Evolutionary conservation across 371 early-diverging fungal species (phyloP), one percentile per base, ranked within the genome.

Genomic region (Fennellomyces sp.): DNA sequence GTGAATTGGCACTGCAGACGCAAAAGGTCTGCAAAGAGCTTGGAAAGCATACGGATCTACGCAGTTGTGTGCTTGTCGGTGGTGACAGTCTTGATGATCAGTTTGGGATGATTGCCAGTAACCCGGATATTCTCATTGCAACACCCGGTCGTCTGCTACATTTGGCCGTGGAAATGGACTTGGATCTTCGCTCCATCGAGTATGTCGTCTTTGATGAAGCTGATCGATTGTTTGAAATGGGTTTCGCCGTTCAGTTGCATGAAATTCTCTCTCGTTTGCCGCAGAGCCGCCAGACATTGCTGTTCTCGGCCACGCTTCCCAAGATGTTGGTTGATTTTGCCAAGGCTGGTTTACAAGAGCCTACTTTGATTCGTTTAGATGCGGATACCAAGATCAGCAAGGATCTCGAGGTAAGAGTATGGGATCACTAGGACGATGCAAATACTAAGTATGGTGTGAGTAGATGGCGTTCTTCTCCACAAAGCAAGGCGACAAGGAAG

Each of bases 131-230:
- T 58, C 74, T 99, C 55, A 89, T 99, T 59, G 99, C 97, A 5
- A 99, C 99, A 0, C 99, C 99, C 3, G 99, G 99, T 68, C 93
- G 99, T 73, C 76, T 99, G 50, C 81, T 95, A 65, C 96, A 99
- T 75, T 85, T 98, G 76, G 82, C 94, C n/a, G 90, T 95, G 3
- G 99, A 98, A 76, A 96, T 94, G 88, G 90, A 91, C 48, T 68
- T 96, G 56, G 93, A 92, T 64, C 65, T 97, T 49, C 84, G 87
- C 59, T 89, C 91, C 4, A 88, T 99, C 35, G 94, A 97, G 75
- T 97, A 95, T 65, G 84, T 99, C 61, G 98, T 99, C 1, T 95
- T 99, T 82, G 99, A 99, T 76, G 99, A 99, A 75, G 98, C 98
- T 5, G 99, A 97, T 87, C 88, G 97, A 15, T 75, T 99, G 50